These are phyloP conservation scores for Rubus idaeus DNA, from an alignment of 306 rosid genomes.

Conservation along the genomic window DNA sequence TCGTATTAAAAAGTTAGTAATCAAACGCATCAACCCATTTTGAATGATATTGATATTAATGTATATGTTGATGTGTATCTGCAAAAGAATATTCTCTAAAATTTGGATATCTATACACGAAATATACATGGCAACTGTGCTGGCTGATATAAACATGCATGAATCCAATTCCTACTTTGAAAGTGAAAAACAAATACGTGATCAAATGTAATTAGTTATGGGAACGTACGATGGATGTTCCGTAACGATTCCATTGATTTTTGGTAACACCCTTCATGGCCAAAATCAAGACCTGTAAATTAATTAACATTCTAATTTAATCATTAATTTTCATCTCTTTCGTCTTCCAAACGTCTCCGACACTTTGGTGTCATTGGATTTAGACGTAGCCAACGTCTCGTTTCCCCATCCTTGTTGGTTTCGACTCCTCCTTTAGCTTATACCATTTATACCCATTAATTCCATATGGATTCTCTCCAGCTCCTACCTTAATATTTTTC, in stretches of 20 bases:
- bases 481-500: neutral
- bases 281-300: neutral
- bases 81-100: neutral
- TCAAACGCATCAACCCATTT: neutral
- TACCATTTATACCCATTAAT: neutral
- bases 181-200: neutral
- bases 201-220: neutral
- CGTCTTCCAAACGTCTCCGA: neutral
- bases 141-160: neutral
- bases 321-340: neutral
- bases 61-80: too few species aligned
- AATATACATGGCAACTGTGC: too few species aligned
- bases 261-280: neutral
- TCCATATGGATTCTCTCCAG: neutral
- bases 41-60: too few species aligned
- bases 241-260: neutral
- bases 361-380: neutral
- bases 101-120: too few species aligned
- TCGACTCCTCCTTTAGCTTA: neutral
- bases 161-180: neutral
- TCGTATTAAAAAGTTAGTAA: too few species aligned
- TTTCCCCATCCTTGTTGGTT: neutral
- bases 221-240: neutral
- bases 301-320: neutral
- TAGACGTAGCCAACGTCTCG: neutral